These are phyloP conservation scores for Vanrija pseudolonga DNA, from an alignment of 1,284 basidiomycete species.

Conservation along the genomic window DNA sequence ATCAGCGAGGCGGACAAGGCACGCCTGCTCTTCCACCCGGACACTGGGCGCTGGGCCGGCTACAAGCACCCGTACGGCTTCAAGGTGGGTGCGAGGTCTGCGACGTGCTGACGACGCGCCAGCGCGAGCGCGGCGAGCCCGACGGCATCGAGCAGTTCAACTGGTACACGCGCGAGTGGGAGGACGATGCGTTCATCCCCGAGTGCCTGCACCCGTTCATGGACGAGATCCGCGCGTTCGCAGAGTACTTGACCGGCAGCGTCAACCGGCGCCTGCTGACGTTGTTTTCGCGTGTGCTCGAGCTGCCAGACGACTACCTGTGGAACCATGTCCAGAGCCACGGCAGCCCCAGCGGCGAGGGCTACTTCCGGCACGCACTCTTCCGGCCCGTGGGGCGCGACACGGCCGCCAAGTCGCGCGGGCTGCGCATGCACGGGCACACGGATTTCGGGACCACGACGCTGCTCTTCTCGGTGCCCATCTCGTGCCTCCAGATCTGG, in stretches of 20 bases:
- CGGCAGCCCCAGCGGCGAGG: constrained; percentile 44
- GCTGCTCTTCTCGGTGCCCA: constrained; percentile 50
- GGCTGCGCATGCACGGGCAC: constrained; percentile 50
- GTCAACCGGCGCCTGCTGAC: constrained; percentile 49
- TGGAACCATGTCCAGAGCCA: constrained; percentile 49
- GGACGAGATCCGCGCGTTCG: constrained; percentile 38
- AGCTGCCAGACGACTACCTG: constrained; percentile 49
- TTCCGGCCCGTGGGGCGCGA: constrained; percentile 46
- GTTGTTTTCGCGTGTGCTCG: constrained; percentile 49
- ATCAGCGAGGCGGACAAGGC: constrained; percentile 38
- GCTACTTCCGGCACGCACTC: constrained; percentile 50
- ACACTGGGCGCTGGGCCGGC: constrained; percentile 37
- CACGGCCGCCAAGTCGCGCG: constrained; percentile 41
- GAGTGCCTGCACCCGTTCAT: constrained; percentile 34
- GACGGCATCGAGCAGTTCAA: constrained; percentile 52
- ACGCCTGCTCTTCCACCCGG: constrained; percentile 30
- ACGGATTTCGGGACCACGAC: constrained; percentile 50
- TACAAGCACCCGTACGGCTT: constrained; percentile 52
- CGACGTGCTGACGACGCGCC: neutral
- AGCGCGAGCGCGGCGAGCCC: constrained; percentile 39
- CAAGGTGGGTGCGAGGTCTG: constrained; percentile 19
- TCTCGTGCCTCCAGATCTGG: constrained; percentile 50
- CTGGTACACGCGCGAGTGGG: constrained; percentile 44
- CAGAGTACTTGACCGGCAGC: constrained; percentile 26
- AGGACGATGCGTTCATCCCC: constrained; percentile 24